Evolutionary conservation across 805 yeast species (phyloP).

Genomic region (Myxozyma lipomycoides): DNA sequence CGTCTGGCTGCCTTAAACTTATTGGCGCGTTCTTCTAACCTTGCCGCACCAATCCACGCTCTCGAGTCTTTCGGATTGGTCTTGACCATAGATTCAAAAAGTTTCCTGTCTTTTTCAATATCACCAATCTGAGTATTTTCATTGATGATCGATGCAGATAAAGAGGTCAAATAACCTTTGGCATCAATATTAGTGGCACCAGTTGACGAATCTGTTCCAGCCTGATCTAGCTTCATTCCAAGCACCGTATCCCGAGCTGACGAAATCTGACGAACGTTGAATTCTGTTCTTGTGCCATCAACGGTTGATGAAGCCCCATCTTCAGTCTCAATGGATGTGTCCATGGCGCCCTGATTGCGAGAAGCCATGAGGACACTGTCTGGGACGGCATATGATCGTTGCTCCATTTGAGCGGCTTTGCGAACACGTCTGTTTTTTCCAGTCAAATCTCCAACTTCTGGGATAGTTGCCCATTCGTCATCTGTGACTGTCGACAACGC

Average conservation of each 20-base stretch:
- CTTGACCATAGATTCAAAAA: slow-evolving; percentile 64
- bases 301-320: slow-evolving; percentile 28
- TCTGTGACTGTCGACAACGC: slow-evolving; percentile 54
- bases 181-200: slow-evolving; percentile 38
- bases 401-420: slow-evolving; percentile 49
- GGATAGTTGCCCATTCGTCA: slow-evolving; percentile 76
- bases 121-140: slow-evolving; percentile 47
- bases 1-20: slow-evolving; percentile 54
- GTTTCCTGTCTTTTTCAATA: slow-evolving; percentile 49
- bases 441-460: slow-evolving; percentile 87
- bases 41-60: slow-evolving; percentile 84
- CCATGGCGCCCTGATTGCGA: slow-evolving; percentile 34
- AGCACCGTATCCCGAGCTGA: slow-evolving; percentile 61
- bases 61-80: slow-evolving; percentile 69
- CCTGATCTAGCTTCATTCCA: slow-evolving; percentile 50
- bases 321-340: slow-evolving; percentile 36
- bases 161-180: slow-evolving; percentile 43
- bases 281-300: slow-evolving; percentile 40
- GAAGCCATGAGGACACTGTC: slow-evolving; percentile 55
- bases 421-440: slow-evolving; percentile 70
- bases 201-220: slow-evolving; percentile 21
- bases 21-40: slow-evolving; percentile 65
- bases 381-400: slow-evolving; percentile 77
- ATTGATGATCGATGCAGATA: slow-evolving; percentile 31
- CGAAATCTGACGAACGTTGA: slow-evolving; percentile 47